Percentiles rank a stretch among this genome's conserved stretches.
These are phyloP conservation scores for Cercophora newfieldiana DNA, from an alignment of 495 filamentous ascomycete genomes.

Conservation along the genomic window DNA sequence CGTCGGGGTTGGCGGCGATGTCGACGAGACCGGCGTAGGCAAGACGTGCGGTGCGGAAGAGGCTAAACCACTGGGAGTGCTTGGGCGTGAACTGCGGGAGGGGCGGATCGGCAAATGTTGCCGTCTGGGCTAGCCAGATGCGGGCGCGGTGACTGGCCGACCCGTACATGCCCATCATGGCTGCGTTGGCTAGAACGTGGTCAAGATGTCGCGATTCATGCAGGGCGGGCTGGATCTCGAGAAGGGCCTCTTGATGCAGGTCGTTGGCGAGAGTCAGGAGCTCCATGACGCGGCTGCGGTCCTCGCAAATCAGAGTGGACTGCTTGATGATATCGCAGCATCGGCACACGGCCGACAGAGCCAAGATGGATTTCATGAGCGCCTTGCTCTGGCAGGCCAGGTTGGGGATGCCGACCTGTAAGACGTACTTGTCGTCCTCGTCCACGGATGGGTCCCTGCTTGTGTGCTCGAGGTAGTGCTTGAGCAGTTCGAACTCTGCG, in stretches of 20 bases:
- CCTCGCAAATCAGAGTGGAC: constrained; percentile 19
- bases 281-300: constrained; percentile 29
- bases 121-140: constrained; percentile 38
- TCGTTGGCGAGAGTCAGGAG: constrained; percentile 35
- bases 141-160: constrained; percentile 41
- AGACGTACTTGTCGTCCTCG: constrained; percentile 38
- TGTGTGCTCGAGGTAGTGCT: constrained; percentile 46
- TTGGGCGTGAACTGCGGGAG: constrained; percentile 33
- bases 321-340: constrained; percentile 40
- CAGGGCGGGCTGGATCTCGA: constrained; percentile 32
- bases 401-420: constrained; percentile 44
- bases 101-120: constrained; percentile 20
- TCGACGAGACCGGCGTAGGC: constrained; percentile 38
- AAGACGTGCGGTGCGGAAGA: constrained; percentile 40
- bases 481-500: constrained; percentile 38
- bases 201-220: constrained; percentile 33
- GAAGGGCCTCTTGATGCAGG: constrained; percentile 40
- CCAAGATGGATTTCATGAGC: constrained; percentile 45
- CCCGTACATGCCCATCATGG: constrained; percentile 49
- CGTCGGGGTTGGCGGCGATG: background rate
- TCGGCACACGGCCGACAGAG: constrained; percentile 43
- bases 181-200: constrained; percentile 44
- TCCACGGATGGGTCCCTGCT: constrained; percentile 39
- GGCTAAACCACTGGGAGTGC: constrained; percentile 43
- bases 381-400: constrained; percentile 42